These are phyloP conservation scores for Apiospora malaysiana DNA, from an alignment of 2,329 filamentous ascomycete species.

Conservation along the genomic window DNA sequence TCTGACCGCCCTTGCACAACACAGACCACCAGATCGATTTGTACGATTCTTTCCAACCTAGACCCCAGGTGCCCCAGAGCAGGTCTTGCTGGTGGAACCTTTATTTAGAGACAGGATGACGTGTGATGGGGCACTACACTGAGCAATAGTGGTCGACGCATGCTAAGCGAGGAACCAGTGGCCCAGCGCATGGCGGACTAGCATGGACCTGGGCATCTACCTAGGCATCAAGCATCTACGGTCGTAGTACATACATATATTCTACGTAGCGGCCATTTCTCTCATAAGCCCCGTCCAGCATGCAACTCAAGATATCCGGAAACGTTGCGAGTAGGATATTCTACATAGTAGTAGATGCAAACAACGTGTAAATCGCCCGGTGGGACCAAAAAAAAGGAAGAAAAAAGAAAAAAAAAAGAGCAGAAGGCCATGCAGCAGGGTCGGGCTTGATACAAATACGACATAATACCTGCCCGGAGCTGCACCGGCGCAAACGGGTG, in stretches of 20 bases:
- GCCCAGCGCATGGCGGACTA: conserved; percentile 9
- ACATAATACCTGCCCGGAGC: background rate
- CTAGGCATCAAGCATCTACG: background rate
- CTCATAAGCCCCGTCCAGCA: background rate
- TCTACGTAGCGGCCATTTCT: background rate
- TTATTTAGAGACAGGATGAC: conserved; percentile 9
- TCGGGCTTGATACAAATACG: background rate
- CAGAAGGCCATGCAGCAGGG: background rate
- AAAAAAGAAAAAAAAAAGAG: no score
- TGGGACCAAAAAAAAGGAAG: no score
- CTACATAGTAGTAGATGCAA: background rate
- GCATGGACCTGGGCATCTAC: no score
- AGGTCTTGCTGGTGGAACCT: background rate
- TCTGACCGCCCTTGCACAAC: conserved; percentile 5
- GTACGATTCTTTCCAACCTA: background rate
- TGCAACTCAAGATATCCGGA: background rate
- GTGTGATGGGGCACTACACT: conserved; percentile 3
- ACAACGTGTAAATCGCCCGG: background rate
- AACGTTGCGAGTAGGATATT: background rate
- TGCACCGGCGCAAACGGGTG: background rate
- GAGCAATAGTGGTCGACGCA: background rate
- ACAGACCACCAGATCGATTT: conserved; percentile 13
- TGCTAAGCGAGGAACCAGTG: conserved; percentile 16
- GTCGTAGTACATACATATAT: no score
- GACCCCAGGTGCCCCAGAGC: background rate